Conservation (phyloP, 805 yeast genomes). For the Sugiyamaella valdiviana region DNA sequence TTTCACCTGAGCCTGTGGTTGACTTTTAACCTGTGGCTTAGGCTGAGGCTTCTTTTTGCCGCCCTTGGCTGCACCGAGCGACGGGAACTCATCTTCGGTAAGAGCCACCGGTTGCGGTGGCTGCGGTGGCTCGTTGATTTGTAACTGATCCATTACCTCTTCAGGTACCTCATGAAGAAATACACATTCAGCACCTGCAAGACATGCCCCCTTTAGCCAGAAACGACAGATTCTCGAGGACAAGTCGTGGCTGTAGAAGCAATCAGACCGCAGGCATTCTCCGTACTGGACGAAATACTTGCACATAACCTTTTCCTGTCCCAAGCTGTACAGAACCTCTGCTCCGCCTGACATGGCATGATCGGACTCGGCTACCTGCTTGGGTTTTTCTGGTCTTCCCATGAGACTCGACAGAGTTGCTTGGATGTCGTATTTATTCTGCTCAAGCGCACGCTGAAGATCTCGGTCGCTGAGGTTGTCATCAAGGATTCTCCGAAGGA, state of each 20-base stretch:
- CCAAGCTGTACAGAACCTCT: background rate
- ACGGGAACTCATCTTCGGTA: constrained; percentile 24
- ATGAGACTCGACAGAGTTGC: constrained; percentile 24
- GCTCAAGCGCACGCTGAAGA: constrained; percentile 34
- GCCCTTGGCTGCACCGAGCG: constrained; percentile 14
- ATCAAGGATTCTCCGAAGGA: constrained; percentile 33
- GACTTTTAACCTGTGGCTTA: background rate
- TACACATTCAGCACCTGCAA: constrained; percentile 38
- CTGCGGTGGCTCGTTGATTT: constrained; percentile 1
- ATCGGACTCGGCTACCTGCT: background rate
- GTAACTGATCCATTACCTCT: constrained; percentile 15
- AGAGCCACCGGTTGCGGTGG: constrained; percentile 14
- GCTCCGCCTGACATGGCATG: background rate
- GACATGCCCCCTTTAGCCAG: constrained; percentile 42
- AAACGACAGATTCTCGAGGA: constrained; percentile 39
- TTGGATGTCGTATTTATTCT: constrained; percentile 34
- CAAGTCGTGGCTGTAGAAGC: constrained; percentile 42
- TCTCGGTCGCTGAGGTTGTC: constrained; percentile 29
- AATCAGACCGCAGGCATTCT: constrained; percentile 39
- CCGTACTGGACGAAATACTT: constrained; percentile 40
- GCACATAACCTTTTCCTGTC: constrained; percentile 32
- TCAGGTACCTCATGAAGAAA: constrained; percentile 38
- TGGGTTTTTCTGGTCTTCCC: constrained; percentile 5
- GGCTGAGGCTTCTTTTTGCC: constrained; percentile 1
- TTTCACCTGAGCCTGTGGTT: constrained; percentile 8